Conservation (phyloP, 305 asterid species). For the Fraxinus baroniana region DNA sequence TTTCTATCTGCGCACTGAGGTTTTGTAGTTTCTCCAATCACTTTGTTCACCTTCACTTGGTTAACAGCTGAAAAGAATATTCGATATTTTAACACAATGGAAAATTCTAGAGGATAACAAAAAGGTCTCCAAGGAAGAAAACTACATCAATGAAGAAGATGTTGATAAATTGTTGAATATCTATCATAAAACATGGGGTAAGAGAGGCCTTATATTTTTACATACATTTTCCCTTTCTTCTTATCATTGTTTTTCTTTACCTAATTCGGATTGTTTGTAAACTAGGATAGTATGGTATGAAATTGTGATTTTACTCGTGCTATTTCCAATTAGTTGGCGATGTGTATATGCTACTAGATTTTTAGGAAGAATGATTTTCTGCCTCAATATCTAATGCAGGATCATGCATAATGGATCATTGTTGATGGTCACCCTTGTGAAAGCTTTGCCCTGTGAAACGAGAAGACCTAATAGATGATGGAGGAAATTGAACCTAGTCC, state of each 20-base stretch:
- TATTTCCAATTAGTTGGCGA: not conserved
- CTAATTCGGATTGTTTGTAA: not conserved
- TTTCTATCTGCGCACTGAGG: not conserved
- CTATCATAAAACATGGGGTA: conserved; percentile 44
- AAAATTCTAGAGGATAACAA: conserved; percentile 39
- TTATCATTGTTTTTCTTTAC: not conserved
- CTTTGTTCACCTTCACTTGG: conserved; percentile 39
- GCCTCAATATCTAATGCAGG: not conserved
- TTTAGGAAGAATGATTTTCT: not conserved
- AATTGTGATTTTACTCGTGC: not conserved
- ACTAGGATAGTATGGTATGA: not conserved
- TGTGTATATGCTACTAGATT: not conserved
- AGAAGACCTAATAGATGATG: not conserved
- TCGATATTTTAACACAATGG: conserved; percentile 55
- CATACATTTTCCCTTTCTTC: not conserved
- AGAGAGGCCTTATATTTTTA: not conserved
- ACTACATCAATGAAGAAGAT: conserved; percentile 46
- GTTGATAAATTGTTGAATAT: conserved; percentile 55
- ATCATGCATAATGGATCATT: not conserved
- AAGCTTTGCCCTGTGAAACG: not conserved
- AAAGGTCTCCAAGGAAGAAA: conserved; percentile 32
- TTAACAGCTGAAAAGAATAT: conserved; percentile 54
- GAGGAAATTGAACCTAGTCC: not conserved
- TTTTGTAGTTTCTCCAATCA: conserved; percentile 18
- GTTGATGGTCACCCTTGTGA: not conserved